Conservation (phyloP, 805 yeast species). For the Yarrowia porcina region DNA sequence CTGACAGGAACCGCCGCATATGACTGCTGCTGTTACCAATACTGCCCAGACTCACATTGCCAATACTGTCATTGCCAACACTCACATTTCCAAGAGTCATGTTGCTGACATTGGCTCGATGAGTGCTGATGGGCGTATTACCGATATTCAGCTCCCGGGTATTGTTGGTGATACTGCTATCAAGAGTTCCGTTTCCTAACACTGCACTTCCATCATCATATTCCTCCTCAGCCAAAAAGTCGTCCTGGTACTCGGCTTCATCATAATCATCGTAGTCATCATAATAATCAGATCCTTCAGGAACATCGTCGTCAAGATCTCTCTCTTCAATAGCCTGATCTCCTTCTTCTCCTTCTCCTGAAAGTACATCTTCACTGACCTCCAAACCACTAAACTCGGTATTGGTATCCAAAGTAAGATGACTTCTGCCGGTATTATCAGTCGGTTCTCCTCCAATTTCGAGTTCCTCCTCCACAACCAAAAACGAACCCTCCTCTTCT, state of each 20-base stretch:
- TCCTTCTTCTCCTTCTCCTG: neutral
- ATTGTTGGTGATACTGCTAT: neutral
- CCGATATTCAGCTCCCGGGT: constrained; percentile 12
- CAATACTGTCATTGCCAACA: constrained; percentile 21
- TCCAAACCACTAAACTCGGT: constrained; percentile 10
- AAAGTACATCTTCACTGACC: neutral
- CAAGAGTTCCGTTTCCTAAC: neutral
- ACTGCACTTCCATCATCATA: constrained; percentile 6
- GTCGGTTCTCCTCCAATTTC: constrained; percentile 28
- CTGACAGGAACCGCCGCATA: neutral
- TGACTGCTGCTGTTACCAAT: constrained; percentile 16
- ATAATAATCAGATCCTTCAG: constrained; percentile 28
- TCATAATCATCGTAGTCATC: constrained; percentile 16
- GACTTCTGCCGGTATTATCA: constrained; percentile 9
- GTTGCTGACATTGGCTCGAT: constrained; percentile 3
- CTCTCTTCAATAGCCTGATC: constrained; percentile 12
- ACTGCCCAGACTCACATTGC: constrained; percentile 10
- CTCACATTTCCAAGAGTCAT: constrained; percentile 16
- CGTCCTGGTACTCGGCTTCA: constrained; percentile 19
- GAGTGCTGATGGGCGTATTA: neutral
- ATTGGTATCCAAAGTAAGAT: constrained; percentile 7
- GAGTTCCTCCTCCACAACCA: constrained; percentile 30
- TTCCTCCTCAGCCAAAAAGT: constrained; percentile 22
- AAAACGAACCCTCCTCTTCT: constrained; percentile 28
- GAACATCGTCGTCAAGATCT: constrained; percentile 33